Evolutionary conservation across 768 basidiomycete genomes (phyloP).

Genomic region (Panaeolus papilionaceus): DNA sequence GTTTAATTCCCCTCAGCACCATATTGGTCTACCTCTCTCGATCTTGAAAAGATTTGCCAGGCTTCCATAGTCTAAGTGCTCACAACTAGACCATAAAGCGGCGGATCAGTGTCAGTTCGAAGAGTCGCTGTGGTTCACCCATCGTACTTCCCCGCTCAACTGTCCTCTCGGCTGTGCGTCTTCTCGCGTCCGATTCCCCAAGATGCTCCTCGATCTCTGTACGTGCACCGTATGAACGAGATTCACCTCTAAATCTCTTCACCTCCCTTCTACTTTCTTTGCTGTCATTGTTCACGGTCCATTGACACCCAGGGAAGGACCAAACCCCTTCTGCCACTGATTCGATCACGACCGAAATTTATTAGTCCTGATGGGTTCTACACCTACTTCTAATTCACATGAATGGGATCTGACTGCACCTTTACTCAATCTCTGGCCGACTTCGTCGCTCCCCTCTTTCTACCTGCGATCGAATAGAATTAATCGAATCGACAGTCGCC

Average conservation of each 20-base stretch:
- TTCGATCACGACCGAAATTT: constrained; percentile 2
- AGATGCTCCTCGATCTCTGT: not conserved
- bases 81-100: not conserved
- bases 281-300: not conserved
- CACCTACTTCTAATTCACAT: constrained; percentile 9
- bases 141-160: not conserved
- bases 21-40: constrained; percentile 1
- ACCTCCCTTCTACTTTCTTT: not conserved
- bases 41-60: constrained; percentile 11
- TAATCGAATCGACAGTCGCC: too few relatives aligned
- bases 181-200: constrained; percentile 2
- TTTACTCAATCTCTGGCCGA: constrained; percentile 8
- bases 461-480: too few relatives aligned
- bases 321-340: not conserved
- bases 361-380: constrained; percentile 6
- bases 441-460: not conserved
- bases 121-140: not conserved
- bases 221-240: not conserved
- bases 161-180: not conserved
- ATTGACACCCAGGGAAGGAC: constrained; percentile 1
- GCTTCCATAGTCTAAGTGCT: not conserved
- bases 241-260: constrained; percentile 9
- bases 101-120: constrained; percentile 10
- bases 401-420: not conserved
- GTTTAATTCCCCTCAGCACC: not conserved